Percentiles rank a stretch among this genome's conserved stretches.
These are phyloP conservation scores for Phaseolus lunatus DNA, from an alignment of 306 rosid species.

Conservation along the genomic window DNA sequence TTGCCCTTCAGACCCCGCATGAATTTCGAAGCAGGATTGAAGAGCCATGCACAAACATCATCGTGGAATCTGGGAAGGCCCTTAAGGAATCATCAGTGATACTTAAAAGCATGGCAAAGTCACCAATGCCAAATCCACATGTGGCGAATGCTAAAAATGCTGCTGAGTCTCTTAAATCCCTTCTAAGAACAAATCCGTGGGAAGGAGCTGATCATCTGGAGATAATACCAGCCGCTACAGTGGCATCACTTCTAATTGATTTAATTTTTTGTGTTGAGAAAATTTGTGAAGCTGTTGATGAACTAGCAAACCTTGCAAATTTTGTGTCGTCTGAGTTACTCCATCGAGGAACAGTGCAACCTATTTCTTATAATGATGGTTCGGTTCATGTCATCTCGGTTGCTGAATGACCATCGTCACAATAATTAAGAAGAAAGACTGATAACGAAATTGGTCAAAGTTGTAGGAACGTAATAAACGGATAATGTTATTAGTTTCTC, in stretches of 20 bases:
- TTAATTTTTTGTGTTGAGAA: conserved; percentile 42
- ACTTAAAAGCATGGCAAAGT: conserved; percentile 41
- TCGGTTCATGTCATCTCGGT: conserved; percentile 36
- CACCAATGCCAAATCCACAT: conserved; percentile 38
- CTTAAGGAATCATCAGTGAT: conserved; percentile 50
- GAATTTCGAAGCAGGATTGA: conserved; percentile 48
- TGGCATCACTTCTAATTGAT: conserved; percentile 52
- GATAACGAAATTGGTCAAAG: not conserved
- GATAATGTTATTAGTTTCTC: not conserved
- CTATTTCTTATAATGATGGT: conserved; percentile 17
- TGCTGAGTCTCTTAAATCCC: conserved; percentile 43
- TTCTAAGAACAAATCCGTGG: conserved; percentile 42
- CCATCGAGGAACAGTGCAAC: conserved; percentile 45
- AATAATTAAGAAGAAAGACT: not conserved
- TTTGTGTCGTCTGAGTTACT: conserved; percentile 4
- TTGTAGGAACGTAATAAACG: not conserved
- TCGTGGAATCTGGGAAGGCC: conserved; percentile 53
- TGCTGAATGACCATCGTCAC: not conserved
- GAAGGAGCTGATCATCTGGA: conserved; percentile 41
- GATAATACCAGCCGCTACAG: conserved; percentile 44
- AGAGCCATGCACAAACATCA: conserved; percentile 49
- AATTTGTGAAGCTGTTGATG: conserved; percentile 48
- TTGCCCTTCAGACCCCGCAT: conserved; percentile 35
- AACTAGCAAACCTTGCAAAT: conserved; percentile 47
- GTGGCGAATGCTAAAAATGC: conserved; percentile 43